Conservation (phyloP, 2,329 filamentous ascomycete species). For the Fusarium sp. region DNA sequence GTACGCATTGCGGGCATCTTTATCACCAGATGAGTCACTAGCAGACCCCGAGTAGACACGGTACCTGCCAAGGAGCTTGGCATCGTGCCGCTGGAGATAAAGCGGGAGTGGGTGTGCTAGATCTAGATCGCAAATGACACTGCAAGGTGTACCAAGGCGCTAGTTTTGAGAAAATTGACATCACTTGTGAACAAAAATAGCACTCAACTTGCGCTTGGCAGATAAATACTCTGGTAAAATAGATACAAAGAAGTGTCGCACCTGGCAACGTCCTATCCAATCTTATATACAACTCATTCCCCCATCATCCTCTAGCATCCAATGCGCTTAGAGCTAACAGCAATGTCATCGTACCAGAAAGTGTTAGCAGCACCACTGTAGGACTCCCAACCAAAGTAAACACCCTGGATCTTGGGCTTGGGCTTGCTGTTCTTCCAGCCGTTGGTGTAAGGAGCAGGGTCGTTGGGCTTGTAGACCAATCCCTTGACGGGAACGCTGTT, state of each 20-base stretch:
- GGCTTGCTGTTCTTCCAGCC: constrained; percentile 62
- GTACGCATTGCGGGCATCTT: too few relatives aligned
- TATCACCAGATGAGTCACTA: too few relatives aligned
- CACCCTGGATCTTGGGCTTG: constrained; percentile 64
- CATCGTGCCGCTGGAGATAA: neutral
- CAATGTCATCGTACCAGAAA: constrained; percentile 72
- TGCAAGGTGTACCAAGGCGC: neutral
- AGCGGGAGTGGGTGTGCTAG: neutral
- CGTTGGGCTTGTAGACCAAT: constrained; percentile 56
- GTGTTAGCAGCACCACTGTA: constrained; percentile 71
- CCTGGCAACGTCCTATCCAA: constrained; percentile 17
- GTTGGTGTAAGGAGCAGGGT: constrained; percentile 56
- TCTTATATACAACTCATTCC: constrained; percentile 11
- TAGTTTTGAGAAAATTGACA: neutral
- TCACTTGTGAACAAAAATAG: neutral
- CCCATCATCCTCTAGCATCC: constrained; percentile 18
- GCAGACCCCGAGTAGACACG: too few relatives aligned
- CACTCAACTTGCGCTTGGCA: neutral
- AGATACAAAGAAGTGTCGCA: constrained; percentile 28
- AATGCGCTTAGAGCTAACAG: constrained; percentile 50
- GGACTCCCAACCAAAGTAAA: constrained; percentile 74
- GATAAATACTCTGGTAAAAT: constrained; percentile 21
- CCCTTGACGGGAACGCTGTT: constrained; percentile 64
- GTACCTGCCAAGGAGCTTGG: neutral
- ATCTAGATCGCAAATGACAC: neutral